Base-by-base conservation (phyloP, 1,139 yeast species). In the Yamadazyma dendronema region DNA sequence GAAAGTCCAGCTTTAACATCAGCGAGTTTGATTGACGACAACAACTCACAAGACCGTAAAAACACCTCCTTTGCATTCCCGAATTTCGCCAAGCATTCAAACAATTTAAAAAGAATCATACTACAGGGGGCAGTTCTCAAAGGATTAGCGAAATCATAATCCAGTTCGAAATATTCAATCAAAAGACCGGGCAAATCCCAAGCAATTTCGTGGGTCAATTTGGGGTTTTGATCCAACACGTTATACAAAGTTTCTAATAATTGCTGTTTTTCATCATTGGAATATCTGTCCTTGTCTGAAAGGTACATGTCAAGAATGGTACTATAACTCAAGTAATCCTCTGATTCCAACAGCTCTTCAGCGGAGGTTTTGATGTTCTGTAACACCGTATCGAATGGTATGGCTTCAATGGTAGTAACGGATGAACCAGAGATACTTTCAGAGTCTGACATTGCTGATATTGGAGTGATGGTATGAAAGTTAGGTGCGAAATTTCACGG, bases 1-100 rank as follows among this genome's bases (percentile, higher is more conserved):
- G 44, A 48, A 25, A 50, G 51, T 15, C 57, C 60, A 16, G 45
- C 48, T 25, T 50, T 51, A 13, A 57, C 60, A 15, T 59, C 62
- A 15, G 40, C 33, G 5, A 52, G 33, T 19, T 47, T 52, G 10
- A 50, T 47, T 1, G 60, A 46, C 4, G 72, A 53, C 19, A 86
- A 53, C 26, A 83, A 51, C 52, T 88, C 96, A 53, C 85, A 79
- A 12, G 77, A 62, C 46, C 84, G 81, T 40, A 89, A 59, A 35
- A 86, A 75, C 41, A 88, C 60, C 59, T 88, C 96, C 52, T 87
- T 87, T 10, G 90, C 80, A 52, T 85, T 87, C 7, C 96, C 96
- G 39, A 71, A 49, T 34, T 60, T 61, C 0, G 90, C 80, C 42
- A 89, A 65, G 16, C 74, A 57, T 41, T 75, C 77, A 53, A 84